Conservation (phyloP, 768 basidiomycete genomes). For the Sarcodon sp. region DNA sequence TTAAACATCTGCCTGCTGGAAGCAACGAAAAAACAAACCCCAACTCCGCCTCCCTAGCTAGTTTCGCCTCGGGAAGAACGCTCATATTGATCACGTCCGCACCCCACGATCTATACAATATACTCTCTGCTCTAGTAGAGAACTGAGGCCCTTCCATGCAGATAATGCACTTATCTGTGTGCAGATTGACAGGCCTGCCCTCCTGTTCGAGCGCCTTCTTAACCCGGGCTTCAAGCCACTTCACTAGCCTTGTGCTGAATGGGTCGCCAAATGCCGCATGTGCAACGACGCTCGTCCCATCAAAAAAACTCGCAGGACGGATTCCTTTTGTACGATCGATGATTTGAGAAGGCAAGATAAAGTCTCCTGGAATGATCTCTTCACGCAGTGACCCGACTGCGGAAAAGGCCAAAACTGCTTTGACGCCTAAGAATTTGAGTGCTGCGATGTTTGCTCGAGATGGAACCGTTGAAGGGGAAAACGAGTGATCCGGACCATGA, state of each 20-base stretch:
- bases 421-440: constrained; percentile 82
- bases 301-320: constrained; percentile 82
- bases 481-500: constrained; percentile 73
- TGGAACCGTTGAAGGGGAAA: constrained; percentile 74
- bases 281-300: constrained; percentile 69
- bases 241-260: constrained; percentile 52
- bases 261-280: constrained; percentile 94
- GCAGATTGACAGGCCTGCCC: constrained; percentile 52
- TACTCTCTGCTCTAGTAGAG: constrained; percentile 93
- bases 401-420: constrained; percentile 85
- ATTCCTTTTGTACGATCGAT: constrained; percentile 96
- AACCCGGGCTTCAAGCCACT: constrained; percentile 57
- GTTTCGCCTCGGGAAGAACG: constrained; percentile 91
- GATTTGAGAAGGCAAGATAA: constrained; percentile 81
- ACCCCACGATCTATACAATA: constrained; percentile 90
- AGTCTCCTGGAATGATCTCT: constrained; percentile 84
- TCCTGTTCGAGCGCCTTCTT: constrained; percentile 45
- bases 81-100: constrained; percentile 97
- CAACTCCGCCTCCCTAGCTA: constrained; percentile 90
- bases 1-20: not conserved
- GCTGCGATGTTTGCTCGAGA: constrained; percentile 90
- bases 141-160: constrained; percentile 99
- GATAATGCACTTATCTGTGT: constrained; percentile 76
- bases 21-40: constrained; percentile 34
- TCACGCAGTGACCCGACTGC: constrained; percentile 93